Conservation (phyloP, 345 rosid species). For the Erucastrum elatum region DNA sequence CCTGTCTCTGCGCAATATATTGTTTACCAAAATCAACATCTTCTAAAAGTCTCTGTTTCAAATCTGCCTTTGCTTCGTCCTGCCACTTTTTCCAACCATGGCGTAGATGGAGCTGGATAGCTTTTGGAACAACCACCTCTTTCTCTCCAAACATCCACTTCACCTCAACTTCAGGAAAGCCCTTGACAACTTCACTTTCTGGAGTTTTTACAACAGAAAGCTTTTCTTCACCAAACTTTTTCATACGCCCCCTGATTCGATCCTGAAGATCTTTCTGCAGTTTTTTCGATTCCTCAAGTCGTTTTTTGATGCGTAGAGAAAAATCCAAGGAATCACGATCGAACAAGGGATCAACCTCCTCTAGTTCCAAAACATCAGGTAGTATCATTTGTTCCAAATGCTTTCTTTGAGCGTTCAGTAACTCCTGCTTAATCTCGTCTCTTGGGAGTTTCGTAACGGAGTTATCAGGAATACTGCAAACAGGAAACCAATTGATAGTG, state of each 20-base stretch:
- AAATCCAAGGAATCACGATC: conserved; percentile 60
- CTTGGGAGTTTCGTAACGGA: conserved; percentile 59
- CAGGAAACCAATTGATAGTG: conserved; percentile 27
- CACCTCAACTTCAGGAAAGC: conserved; percentile 82
- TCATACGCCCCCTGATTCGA: conserved; percentile 66
- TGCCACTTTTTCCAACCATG: conserved; percentile 98
- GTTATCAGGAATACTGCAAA: conserved; percentile 52
- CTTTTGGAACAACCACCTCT: conserved; percentile 88
- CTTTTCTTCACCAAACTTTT: conserved; percentile 73
- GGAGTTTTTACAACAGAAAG: conserved; percentile 63
- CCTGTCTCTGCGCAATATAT: conserved; percentile 77
- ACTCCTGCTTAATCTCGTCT: conserved; percentile 68
- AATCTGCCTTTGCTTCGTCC: conserved; percentile 80
- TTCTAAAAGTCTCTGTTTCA: conserved; percentile 68
- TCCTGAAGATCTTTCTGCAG: conserved; percentile 69
- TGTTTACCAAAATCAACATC: conserved; percentile 79
- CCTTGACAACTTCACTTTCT: conserved; percentile 76
- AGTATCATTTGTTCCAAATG: conserved; percentile 73
- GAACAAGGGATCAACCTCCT: conserved; percentile 62
- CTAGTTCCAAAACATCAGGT: conserved; percentile 67
- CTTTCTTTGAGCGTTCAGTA: conserved; percentile 70
- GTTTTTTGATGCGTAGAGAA: conserved; percentile 58
- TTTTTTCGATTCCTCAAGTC: conserved; percentile 72
- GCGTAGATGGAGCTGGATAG: conserved; percentile 63
- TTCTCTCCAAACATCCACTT: conserved; percentile 95